These are phyloP conservation scores for Adenanthera pavonina DNA, from an alignment of 306 rosid genomes.

Conservation along the genomic window DNA sequence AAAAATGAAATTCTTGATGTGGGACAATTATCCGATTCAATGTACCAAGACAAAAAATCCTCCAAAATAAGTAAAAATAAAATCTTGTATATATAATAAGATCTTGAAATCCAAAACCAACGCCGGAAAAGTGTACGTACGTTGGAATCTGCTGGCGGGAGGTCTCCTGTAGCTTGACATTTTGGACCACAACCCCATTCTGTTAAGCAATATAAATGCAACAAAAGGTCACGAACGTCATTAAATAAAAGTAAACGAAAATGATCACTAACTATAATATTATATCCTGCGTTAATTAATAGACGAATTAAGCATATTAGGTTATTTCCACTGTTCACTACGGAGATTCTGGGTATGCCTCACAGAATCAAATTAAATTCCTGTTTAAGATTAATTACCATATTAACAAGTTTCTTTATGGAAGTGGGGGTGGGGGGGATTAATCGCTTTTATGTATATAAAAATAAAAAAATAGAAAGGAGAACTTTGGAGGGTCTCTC, in stretches of 20 bases:
- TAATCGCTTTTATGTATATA: constrained; percentile 16
- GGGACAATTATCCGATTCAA: constrained; percentile 37
- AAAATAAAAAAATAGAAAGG: constrained; percentile 50
- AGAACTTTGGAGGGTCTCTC: constrained; percentile 61
- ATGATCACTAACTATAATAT: constrained; percentile 12
- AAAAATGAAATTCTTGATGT: constrained; percentile 25
- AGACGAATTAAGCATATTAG: neutral
- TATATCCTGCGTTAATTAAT: neutral
- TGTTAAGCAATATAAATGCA: neutral
- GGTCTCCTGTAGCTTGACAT: constrained; percentile 34
- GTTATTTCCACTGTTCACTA: neutral
- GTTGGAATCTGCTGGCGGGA: constrained; percentile 26
- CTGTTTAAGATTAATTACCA: neutral
- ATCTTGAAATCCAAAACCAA: constrained; percentile 36
- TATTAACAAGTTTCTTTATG: neutral
- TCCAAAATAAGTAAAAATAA: neutral
- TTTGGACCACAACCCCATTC: constrained; percentile 27
- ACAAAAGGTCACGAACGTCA: constrained; percentile 10
- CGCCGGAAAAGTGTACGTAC: neutral
- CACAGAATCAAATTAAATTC: neutral
- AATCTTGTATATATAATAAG: neutral
- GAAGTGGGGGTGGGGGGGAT: neutral
- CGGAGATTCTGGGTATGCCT: neutral
- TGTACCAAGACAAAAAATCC: neutral
- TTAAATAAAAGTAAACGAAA: constrained; percentile 35